These are phyloP conservation scores for Hypoxylon sp. DNA, from an alignment of 2,329 filamentous ascomycete genomes.

Conservation along the genomic window DNA sequence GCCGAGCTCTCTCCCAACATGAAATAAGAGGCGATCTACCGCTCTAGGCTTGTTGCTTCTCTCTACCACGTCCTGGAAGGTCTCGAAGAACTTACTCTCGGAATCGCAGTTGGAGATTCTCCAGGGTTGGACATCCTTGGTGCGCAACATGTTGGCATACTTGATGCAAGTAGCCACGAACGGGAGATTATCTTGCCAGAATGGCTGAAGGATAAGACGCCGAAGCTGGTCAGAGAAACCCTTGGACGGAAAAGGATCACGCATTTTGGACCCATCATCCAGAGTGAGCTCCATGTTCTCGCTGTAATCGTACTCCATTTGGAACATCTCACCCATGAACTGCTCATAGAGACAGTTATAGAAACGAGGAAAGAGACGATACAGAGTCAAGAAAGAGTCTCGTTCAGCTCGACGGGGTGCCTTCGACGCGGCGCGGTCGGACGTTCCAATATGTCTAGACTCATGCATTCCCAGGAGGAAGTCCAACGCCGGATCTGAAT, in stretches of 20 bases:
- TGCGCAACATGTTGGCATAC: neutral
- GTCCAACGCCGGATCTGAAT: too few relatives aligned
- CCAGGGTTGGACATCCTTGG: neutral
- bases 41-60: too few relatives aligned
- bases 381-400: neutral
- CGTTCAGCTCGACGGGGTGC: neutral
- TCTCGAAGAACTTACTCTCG: neutral
- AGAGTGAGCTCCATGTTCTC: neutral
- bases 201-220: neutral
- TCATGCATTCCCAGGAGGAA: too few relatives aligned
- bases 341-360: neutral
- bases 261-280: neutral
- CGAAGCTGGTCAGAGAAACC: neutral
- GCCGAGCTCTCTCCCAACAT: too few relatives aligned
- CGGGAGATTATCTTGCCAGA: neutral
- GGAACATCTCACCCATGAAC: neutral
- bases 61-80: neutral
- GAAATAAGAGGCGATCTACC: too few relatives aligned
- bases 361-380: neutral
- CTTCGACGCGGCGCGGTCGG: too few relatives aligned
- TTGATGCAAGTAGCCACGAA: neutral
- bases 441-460: too few relatives aligned
- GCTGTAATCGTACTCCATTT: neutral
- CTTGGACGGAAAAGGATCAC: neutral
- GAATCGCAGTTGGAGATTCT: neutral